Evolutionary conservation across 495 filamentous ascomycete species (phyloP).

Genomic region (Tuber magnatum): DNA sequence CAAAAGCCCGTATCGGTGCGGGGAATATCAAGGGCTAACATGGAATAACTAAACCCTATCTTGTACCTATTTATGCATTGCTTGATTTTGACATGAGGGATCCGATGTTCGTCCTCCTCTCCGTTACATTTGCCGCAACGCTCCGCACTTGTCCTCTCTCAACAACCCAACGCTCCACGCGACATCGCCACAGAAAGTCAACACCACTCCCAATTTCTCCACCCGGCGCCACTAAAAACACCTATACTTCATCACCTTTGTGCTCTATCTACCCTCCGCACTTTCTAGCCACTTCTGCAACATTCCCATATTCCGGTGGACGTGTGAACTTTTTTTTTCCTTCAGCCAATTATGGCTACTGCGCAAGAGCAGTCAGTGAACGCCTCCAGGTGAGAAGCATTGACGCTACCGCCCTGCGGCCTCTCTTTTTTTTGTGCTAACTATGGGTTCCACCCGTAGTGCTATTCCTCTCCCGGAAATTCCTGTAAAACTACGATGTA

Average conservation of each 20-base stretch:
- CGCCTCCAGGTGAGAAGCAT: slow-evolving; percentile 30
- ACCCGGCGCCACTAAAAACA: not conserved
- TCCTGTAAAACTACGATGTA: slow-evolving; percentile 89
- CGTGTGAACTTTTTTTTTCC: slow-evolving; percentile 17
- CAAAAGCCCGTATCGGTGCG: not conserved
- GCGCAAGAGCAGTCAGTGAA: slow-evolving; percentile 31
- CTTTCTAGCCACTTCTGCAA: slow-evolving; percentile 7
- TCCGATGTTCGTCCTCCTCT: not conserved
- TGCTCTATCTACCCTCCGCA: not conserved
- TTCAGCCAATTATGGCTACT: slow-evolving; percentile 23
- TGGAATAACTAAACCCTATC: not conserved
- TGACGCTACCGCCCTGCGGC: slow-evolving; percentile 14
- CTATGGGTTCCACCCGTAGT: slow-evolving; percentile 44
- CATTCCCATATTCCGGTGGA: slow-evolving; percentile 17
- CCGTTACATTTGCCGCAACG: not conserved
- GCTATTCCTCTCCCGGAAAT: slow-evolving; percentile 76
- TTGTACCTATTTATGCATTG: slow-evolving; percentile 3
- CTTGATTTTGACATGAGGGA: not conserved
- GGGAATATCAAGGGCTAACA: not conserved
- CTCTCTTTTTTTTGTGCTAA: not conserved
- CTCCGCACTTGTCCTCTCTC: not conserved
- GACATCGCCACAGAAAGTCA: slow-evolving; percentile 2
- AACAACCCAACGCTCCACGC: not conserved
- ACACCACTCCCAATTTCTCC: not conserved
- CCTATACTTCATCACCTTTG: not conserved